Base-by-base conservation (phyloP, 2,329 filamentous ascomycete genomes). In the Pseudogymnoascus sp. region DNA sequence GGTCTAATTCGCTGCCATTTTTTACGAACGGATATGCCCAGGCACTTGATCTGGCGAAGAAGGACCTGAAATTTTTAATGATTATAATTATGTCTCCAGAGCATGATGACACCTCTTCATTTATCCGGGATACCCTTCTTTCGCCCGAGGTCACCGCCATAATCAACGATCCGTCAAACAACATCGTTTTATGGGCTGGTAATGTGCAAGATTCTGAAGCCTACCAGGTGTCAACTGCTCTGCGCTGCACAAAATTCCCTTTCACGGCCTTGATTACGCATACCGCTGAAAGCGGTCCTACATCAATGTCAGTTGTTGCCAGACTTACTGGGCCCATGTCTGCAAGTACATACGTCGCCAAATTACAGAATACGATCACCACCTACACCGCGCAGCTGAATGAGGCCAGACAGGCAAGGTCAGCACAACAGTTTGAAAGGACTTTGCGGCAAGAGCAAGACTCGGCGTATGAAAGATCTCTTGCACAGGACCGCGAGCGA, bases 201-300 rank as follows among this genome's bases (percentile, higher is more conserved):
- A 96, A 92, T 68, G 89, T 97, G 0, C 85, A 92, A 66, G 94
- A 99, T 73, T 89, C 91, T 2, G 94, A 99, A 76, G 91, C 93
- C 4, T 97, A 95, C 74, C 92, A 97, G 73, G 91, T 97, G 41
- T 86, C 92, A n/a, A 83, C 84, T 11, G 91, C 92, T 52, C 85
- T 97, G 66, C 87, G 87, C 68, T 94, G 90, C 74, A 96, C 91
- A 64, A 96, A 95, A 72, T 97, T 94, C 70, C 94, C 94, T 8
- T 97, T 96, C 72, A 87, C 89, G 0, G 91, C 88, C 12, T 76
- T 97, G 2, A 87, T 97, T 28, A 92, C 91, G 63, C 88, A 97
- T 66, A 96, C 92, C 0, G 92, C 92, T 0, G 88, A 88, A 67
- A 86, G 93, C 64, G 89, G 90, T 1, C 87, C 87, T 66, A 91